phyloP scores from a whole-genome alignment of 1,284 basidiomycete genomes.

The Fomitopsis schrenkii region DNA sequence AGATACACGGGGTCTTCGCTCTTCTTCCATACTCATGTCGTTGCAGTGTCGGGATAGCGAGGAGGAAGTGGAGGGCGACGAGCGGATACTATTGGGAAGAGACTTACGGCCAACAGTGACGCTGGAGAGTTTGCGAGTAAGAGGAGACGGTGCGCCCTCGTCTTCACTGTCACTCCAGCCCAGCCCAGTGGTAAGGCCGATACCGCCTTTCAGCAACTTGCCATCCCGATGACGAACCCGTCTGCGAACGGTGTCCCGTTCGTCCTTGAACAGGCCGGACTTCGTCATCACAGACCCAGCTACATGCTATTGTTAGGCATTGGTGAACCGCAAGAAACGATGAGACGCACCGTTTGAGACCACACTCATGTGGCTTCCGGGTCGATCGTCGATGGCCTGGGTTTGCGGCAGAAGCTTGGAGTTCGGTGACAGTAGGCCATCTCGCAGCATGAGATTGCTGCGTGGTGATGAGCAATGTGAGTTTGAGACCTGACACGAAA shows the following conservation, averaged over 20 bases:
- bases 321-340: neutral
- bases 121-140: slow-evolving; percentile 60
- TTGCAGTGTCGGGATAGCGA: slow-evolving; percentile 29
- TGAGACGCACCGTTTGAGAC: slow-evolving; percentile 34
- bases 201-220: slow-evolving; percentile 54
- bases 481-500: neutral
- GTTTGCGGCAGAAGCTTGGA: slow-evolving; percentile 57
- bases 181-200: slow-evolving; percentile 73
- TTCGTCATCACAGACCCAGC: slow-evolving; percentile 40
- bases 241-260: slow-evolving; percentile 56
- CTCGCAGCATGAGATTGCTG: slow-evolving; percentile 69
- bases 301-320: neutral
- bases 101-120: slow-evolving; percentile 42
- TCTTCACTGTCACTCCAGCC: slow-evolving; percentile 82
- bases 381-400: slow-evolving; percentile 22
- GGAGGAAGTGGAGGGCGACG: slow-evolving; percentile 14
- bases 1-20: neutral
- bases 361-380: slow-evolving; percentile 36
- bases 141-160: slow-evolving; percentile 73
- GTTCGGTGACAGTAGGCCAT: slow-evolving; percentile 67
- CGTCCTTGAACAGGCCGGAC: slow-evolving; percentile 53
- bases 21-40: slow-evolving; percentile 4
- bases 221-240: slow-evolving; percentile 69
- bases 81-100: slow-evolving; percentile 13
- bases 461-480: neutral